These are phyloP conservation scores for Dendrobium officinale DNA, from an alignment of 106 monocot genomes.

Conservation along the genomic window DNA sequence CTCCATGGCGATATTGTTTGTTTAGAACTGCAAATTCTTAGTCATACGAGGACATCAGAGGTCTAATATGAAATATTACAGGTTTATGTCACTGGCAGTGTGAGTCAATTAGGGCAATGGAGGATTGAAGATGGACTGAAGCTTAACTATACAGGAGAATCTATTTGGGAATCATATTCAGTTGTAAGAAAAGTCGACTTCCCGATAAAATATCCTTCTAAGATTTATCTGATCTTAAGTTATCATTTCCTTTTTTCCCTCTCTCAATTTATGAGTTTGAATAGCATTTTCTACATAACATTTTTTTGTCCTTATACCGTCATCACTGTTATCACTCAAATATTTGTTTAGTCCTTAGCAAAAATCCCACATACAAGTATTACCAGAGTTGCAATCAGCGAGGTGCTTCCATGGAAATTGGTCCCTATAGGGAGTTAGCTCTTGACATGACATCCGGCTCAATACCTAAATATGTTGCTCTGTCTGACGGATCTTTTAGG, in stretches of 20 bases:
- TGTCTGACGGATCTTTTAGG: slow-evolving; percentile 74
- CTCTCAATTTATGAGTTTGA: background rate
- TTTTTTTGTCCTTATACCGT: background rate
- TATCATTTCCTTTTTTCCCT: background rate
- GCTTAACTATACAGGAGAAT: slow-evolving; percentile 58
- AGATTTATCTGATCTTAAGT: background rate
- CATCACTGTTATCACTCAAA: slow-evolving; percentile 5
- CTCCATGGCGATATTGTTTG: background rate
- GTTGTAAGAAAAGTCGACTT: slow-evolving; percentile 50
- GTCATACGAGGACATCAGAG: background rate
- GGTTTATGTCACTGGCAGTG: slow-evolving; percentile 73
- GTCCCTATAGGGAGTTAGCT: slow-evolving; percentile 59
- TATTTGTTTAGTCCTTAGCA: slow-evolving; percentile 36
- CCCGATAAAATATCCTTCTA: slow-evolving; percentile 92
- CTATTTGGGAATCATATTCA: slow-evolving; percentile 67
- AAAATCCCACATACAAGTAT: slow-evolving; percentile 69
- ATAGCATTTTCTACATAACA: background rate
- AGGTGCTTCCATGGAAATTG: slow-evolving; percentile 47
- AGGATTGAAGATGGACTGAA: slow-evolving; percentile 52
- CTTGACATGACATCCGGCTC: slow-evolving; percentile 33
- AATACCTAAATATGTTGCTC: slow-evolving; percentile 41
- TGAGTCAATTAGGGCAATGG: slow-evolving; percentile 63
- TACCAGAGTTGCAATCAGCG: slow-evolving; percentile 26
- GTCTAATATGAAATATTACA: slow-evolving; percentile 19
- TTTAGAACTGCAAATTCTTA: background rate